Conservation (phyloP, 192 early-diverging fungal species). For the Podila epigama region DNA sequence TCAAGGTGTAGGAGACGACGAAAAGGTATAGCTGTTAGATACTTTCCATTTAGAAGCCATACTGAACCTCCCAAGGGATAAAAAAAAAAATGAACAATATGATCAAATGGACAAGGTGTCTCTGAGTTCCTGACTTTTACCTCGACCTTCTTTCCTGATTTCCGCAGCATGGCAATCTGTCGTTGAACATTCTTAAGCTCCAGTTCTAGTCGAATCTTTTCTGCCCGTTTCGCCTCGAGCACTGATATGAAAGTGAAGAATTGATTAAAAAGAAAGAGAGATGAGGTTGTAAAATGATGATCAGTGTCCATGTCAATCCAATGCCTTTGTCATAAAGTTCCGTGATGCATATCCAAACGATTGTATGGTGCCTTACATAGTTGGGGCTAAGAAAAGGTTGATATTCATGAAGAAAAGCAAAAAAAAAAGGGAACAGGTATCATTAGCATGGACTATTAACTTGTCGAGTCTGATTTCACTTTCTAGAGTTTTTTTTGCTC, state of each 20-base stretch:
- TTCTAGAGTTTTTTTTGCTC: background rate
- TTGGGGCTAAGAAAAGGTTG: slow-evolving; percentile 10
- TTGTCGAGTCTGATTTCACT: background rate
- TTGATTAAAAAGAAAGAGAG: slow-evolving; percentile 7
- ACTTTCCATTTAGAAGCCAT: too few relatives aligned
- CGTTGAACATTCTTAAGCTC: slow-evolving; percentile 68
- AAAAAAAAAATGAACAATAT: background rate
- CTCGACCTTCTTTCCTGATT: slow-evolving; percentile 40
- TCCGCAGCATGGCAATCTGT: slow-evolving; percentile 58
- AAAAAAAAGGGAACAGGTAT: background rate
- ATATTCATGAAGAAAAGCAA: background rate
- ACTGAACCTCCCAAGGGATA: too few relatives aligned
- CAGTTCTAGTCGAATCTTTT: slow-evolving; percentile 61
- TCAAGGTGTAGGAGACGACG: too few relatives aligned
- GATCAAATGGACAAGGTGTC: too few relatives aligned
- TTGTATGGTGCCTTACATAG: slow-evolving; percentile 14
- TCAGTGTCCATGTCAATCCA: background rate
- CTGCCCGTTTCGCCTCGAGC: slow-evolving; percentile 68
- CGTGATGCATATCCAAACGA: background rate
- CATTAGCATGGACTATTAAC: background rate
- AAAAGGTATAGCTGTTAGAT: too few relatives aligned
- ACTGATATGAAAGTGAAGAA: slow-evolving; percentile 42
- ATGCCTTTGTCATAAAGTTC: too few relatives aligned
- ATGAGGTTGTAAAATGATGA: background rate
- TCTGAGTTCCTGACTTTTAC: background rate